A percentile compares a stretch with the other conserved stretches of the same genome.
Conservation (phyloP, 768 basidiomycete species). For the Mycena albidolilacea region DNA sequence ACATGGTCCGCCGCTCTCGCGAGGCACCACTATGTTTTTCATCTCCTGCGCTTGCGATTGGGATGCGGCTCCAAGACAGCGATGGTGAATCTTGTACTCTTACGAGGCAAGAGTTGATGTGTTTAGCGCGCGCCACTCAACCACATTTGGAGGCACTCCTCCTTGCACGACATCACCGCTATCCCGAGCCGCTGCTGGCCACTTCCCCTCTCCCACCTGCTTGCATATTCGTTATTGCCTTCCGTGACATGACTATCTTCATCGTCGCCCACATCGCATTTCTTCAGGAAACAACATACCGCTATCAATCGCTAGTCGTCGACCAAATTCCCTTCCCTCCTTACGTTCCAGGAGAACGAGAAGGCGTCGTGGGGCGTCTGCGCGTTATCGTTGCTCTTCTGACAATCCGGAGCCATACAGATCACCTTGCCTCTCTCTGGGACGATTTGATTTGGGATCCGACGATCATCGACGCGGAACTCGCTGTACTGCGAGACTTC, state of each 20-base stretch:
- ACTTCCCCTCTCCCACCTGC: conserved; percentile 1
- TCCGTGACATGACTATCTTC: conserved; percentile 30
- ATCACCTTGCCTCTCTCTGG: conserved; percentile 19
- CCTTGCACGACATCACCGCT: conserved; percentile 17
- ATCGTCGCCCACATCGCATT: conserved; percentile 25
- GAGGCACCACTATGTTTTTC: conserved; percentile 17
- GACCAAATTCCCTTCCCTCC: conserved; percentile 23
- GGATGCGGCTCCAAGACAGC: conserved; percentile 8
- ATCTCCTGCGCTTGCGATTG: conserved; percentile 20
- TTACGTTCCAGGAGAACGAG: conserved; percentile 5
- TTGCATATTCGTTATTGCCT: conserved; percentile 24
- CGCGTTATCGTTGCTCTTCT: conserved; percentile 20
- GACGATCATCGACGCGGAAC: conserved; percentile 4
- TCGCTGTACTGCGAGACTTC: background rate
- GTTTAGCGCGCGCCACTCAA: conserved; percentile 16
- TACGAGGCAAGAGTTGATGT: background rate
- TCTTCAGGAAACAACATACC: conserved; percentile 11
- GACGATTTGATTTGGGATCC: conserved; percentile 1
- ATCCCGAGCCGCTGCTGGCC: background rate
- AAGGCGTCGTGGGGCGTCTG: conserved; percentile 15
- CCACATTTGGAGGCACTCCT: conserved; percentile 26
- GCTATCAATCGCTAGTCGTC: conserved; percentile 22
- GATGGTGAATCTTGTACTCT: conserved; percentile 4
- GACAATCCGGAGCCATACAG: conserved; percentile 18
- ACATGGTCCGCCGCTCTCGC: conserved; percentile 12